Conservation (phyloP, 2,329 filamentous ascomycete genomes). For the Sclerotinia subarctica region DNA sequence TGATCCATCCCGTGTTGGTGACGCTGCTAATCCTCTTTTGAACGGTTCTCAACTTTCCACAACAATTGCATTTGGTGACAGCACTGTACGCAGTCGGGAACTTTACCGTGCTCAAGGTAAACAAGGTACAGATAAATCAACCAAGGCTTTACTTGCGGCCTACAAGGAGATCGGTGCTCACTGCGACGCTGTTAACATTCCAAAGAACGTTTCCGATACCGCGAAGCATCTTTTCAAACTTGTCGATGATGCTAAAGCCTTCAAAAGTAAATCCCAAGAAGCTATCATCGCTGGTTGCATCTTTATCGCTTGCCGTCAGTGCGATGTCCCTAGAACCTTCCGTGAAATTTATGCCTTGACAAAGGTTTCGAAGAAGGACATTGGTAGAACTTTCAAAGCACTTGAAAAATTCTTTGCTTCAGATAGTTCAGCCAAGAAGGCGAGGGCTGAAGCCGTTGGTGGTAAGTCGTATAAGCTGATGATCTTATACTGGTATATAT, state of each 20-base stretch:
- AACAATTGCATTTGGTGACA: constrained; percentile 78
- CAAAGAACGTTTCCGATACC: constrained; percentile 77
- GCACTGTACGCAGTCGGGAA: constrained; percentile 66
- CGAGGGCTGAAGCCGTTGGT: constrained; percentile 50
- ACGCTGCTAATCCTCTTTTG: constrained; percentile 83
- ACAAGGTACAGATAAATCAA: constrained; percentile 74
- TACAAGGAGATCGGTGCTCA: constrained; percentile 85
- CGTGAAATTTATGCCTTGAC: constrained; percentile 92
- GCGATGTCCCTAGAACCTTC: constrained; percentile 83
- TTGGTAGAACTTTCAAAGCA: constrained; percentile 90
- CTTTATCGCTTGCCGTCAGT: constrained; percentile 94
- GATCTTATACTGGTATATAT: constrained; percentile 31
- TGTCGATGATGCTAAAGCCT: constrained; percentile 84
- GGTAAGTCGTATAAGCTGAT: constrained; percentile 45
- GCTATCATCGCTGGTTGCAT: constrained; percentile 94
- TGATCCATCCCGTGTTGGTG: constrained; percentile 96
- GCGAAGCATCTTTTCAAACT: constrained; percentile 96
- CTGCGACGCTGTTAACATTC: constrained; percentile 80
- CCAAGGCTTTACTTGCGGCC: constrained; percentile 75
- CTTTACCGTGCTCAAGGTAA: constrained; percentile 83
- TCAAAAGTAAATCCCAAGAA: constrained; percentile 94
- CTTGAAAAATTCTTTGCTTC: constrained; percentile 84
- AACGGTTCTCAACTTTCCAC: constrained; percentile 89
- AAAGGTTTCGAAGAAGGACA: constrained; percentile 94
- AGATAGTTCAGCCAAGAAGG: constrained; percentile 58